A percentile compares a stretch with the other conserved stretches of the same genome.
These are phyloP conservation scores for Postia placenta DNA, from an alignment of 768 basidiomycete genomes.

Conservation along the genomic window DNA sequence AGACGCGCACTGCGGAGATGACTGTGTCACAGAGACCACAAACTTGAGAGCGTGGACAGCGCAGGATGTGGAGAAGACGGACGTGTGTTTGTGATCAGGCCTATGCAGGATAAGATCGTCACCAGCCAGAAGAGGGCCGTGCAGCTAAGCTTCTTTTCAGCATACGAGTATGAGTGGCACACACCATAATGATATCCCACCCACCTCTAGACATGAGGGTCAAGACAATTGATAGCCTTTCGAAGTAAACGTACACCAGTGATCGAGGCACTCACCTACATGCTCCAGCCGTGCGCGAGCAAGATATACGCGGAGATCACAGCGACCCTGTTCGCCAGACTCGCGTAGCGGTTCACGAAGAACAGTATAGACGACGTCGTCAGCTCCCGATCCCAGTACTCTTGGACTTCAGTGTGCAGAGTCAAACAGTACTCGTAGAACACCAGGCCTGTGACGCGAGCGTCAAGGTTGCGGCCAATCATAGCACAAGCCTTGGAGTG, in stretches of 20 bases:
- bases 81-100: neutral
- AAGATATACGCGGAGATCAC: neutral
- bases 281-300: no score
- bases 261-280: no score
- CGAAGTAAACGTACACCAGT: neutral
- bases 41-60: no score
- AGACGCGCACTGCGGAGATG: neutral
- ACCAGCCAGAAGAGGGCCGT: neutral
- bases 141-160: no score
- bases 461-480: no score
- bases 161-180: no score
- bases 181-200: no score
- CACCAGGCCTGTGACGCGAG: constrained; percentile 6
- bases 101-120: neutral
- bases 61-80: neutral
- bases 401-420: constrained; percentile 3
- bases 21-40: no score
- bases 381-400: constrained; percentile 10
- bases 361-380: constrained; percentile 10
- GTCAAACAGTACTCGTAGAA: constrained; percentile 10
- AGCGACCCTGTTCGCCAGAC: constrained; percentile 3
- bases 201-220: neutral
- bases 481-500: neutral
- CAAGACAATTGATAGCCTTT: neutral
- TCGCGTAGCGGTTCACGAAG: constrained; percentile 10